Percentiles rank a stretch among this genome's conserved stretches.
These are phyloP conservation scores for Hymenoscyphus fraxineus DNA, from an alignment of 2,329 filamentous ascomycete species.

Conservation along the genomic window DNA sequence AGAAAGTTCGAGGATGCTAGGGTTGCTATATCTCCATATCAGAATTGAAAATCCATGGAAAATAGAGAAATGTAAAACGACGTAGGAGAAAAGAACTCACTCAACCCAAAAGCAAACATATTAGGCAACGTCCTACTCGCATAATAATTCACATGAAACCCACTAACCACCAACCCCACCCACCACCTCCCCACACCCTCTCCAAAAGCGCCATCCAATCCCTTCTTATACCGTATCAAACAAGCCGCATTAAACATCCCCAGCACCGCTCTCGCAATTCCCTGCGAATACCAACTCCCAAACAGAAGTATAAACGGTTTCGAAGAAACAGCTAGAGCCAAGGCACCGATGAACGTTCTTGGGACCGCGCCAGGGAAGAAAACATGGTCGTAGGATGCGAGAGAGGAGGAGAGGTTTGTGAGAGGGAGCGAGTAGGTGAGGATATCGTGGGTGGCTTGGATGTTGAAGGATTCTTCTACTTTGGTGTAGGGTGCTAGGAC, in stretches of 20 bases:
- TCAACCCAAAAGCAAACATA: constrained; percentile 89
- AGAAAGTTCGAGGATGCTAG: constrained; percentile 48
- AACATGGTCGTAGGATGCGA: constrained; percentile 89
- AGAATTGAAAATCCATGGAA: constrained; percentile 11
- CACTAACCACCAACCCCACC: constrained; percentile 68
- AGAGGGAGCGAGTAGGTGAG: constrained; percentile 71
- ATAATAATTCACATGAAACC: constrained; percentile 94
- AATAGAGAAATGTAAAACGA: neutral
- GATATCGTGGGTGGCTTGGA: constrained; percentile 91
- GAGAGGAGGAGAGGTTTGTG: constrained; percentile 46
- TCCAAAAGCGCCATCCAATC: constrained; percentile 66
- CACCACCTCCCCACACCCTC: constrained; percentile 71
- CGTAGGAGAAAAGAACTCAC: constrained; percentile 46
- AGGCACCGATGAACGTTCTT: constrained; percentile 80
- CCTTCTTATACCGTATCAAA: constrained; percentile 61
- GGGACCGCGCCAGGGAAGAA: constrained; percentile 88
- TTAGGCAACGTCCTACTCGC: constrained; percentile 88
- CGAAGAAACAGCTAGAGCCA: constrained; percentile 69
- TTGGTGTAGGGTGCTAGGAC: constrained; percentile 83
- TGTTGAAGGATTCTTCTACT: constrained; percentile 97
- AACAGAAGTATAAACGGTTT: constrained; percentile 60
- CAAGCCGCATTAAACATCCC: constrained; percentile 71
- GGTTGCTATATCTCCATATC: constrained; percentile 50
- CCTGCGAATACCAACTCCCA: constrained; percentile 52
- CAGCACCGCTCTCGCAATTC: constrained; percentile 70